Evolutionary conservation across 768 basidiomycete genomes (phyloP).

Genomic region (Suillus tomentosus): DNA sequence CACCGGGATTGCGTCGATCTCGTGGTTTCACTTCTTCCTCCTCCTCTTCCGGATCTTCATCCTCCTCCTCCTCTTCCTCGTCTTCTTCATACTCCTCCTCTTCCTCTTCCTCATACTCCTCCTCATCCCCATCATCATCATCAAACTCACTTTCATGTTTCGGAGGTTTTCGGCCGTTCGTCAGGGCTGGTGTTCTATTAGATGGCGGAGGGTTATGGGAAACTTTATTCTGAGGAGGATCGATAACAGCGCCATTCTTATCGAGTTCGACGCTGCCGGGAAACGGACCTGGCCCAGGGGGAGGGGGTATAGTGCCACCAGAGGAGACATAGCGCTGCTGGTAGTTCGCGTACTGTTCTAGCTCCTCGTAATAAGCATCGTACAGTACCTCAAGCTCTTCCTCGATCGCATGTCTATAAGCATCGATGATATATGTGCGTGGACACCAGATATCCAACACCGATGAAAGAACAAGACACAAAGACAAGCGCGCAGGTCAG

Average conservation of each 20-base stretch:
- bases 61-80: slow-evolving; percentile 72
- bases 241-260: slow-evolving; percentile 78
- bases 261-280: slow-evolving; percentile 97
- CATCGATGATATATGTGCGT: slow-evolving; percentile 21
- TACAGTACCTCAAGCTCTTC: slow-evolving; percentile 99
- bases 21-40: slow-evolving; percentile 48
- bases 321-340: slow-evolving; percentile 95
- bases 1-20: slow-evolving; percentile 35
- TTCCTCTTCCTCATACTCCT: slow-evolving; percentile 55
- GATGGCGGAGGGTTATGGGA: slow-evolving; percentile 44
- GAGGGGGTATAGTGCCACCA: slow-evolving; percentile 86
- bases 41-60: slow-evolving; percentile 65
- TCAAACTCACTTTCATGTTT: slow-evolving; percentile 67
- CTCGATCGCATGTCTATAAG: slow-evolving; percentile 89
- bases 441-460: slow-evolving; percentile 14
- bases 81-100: slow-evolving; percentile 66
- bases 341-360: slow-evolving; percentile 98
- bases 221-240: slow-evolving; percentile 33
- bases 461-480: slow-evolving; percentile 21
- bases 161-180: slow-evolving; percentile 42
- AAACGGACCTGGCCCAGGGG: slow-evolving; percentile 96
- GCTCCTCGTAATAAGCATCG: slow-evolving; percentile 99
- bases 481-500: slow-evolving; percentile 25
- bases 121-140: slow-evolving; percentile 62
- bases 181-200: slow-evolving; percentile 35